A percentile compares a stretch with the other conserved stretches of the same genome.
phyloP scores from a whole-genome alignment of 139 green algal genomes.

The Volvox africanus region DNA sequence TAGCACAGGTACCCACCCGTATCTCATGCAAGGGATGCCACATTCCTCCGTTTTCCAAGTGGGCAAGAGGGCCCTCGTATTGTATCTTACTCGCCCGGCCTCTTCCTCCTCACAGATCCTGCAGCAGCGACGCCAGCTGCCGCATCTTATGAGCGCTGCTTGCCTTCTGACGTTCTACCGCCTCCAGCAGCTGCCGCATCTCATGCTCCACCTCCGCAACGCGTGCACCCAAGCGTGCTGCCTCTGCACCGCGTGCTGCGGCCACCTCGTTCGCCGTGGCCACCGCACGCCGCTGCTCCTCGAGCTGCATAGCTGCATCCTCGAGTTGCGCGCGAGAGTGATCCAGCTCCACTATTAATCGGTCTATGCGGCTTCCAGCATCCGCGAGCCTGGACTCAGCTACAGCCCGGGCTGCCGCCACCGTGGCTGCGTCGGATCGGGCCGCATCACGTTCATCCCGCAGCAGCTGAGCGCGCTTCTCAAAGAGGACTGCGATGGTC shows the following conservation, averaged over 20 bases:
- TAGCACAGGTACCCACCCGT: too few species aligned
- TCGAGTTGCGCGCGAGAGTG: constrained; percentile 13
- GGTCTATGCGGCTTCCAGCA: not conserved
- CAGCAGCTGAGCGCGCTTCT: constrained; percentile 64
- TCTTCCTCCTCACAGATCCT: constrained; percentile 49
- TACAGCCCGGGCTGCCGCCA: not conserved
- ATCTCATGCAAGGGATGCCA: too few species aligned
- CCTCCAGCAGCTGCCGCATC: constrained; percentile 74
- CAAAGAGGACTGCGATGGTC: constrained; percentile 60
- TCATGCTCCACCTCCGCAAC: constrained; percentile 76
- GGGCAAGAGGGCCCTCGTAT: too few species aligned
- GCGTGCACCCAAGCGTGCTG: constrained; percentile 25
- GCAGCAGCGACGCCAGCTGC: constrained; percentile 56
- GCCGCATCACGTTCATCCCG: constrained; percentile 66
- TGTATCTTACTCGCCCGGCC: too few species aligned
- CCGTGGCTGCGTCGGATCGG: constrained; percentile 5
- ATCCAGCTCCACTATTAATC: constrained; percentile 2
- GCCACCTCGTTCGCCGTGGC: constrained; percentile 52
- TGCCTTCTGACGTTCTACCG: constrained; percentile 73
- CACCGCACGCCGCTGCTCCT: constrained; percentile 48
- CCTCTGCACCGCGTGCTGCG: constrained; percentile 53
- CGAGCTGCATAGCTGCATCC: constrained; percentile 28
- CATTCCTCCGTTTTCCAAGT: too few species aligned
- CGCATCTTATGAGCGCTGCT: constrained; percentile 73
- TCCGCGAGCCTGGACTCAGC: constrained; percentile 44